Evolutionary conservation across 257 asterid genomes (phyloP).

Genomic region (Capsicum chinense): DNA sequence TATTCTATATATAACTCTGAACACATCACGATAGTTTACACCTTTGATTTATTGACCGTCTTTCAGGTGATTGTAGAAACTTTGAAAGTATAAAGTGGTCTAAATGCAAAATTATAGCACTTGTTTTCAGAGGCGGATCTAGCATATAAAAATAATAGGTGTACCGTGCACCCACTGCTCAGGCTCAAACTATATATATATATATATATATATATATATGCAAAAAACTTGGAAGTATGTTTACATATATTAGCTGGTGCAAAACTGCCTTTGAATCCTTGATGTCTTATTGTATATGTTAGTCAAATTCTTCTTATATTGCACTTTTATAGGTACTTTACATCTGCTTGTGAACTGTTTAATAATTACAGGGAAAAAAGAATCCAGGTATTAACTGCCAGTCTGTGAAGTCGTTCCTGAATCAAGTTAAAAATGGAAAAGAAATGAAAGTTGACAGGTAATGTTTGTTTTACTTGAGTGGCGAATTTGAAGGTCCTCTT

Average conservation of each 20-base stretch:
- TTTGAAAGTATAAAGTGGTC: background rate
- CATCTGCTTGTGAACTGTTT: conserved; percentile 15
- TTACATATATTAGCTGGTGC: no score
- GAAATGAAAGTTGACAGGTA: conserved; percentile 93
- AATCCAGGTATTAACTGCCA: conserved; percentile 81
- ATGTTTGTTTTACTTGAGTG: background rate
- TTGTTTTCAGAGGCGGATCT: background rate
- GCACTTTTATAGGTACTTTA: background rate
- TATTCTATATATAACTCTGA: background rate
- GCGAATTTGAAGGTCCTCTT: background rate
- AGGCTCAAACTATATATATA: no score
- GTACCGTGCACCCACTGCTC: no score
- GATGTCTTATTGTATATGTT: background rate
- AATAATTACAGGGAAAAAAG: conserved; percentile 72
- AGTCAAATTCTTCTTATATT: background rate
- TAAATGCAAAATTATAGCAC: background rate
- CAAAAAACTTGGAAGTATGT: no score
- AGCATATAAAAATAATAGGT: background rate
- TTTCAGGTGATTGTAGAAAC: background rate
- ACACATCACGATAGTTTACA: background rate
- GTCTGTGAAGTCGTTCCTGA: conserved; percentile 70
- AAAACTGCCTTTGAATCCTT: no score
- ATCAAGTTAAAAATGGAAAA: conserved; percentile 68
- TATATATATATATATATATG: no score
- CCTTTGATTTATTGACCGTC: background rate